A percentile compares a stretch with the other conserved stretches of the same genome.
Evolutionary conservation across 2,329 filamentous ascomycete species (phyloP).

Genomic region (Cladosporium sp.): DNA sequence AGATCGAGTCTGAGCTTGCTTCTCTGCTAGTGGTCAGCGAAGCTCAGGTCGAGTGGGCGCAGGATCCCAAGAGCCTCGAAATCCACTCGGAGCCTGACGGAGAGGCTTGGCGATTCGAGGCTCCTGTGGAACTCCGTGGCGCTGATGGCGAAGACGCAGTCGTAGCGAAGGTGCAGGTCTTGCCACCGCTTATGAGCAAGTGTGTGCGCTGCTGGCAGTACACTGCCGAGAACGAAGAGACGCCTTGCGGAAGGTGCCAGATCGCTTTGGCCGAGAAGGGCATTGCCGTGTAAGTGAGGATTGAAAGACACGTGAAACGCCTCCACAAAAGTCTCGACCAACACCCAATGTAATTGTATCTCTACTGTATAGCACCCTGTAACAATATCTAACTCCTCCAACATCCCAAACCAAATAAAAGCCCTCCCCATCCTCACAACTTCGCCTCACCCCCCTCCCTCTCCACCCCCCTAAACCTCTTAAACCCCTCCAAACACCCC

Average conservation of each 20-base stretch:
- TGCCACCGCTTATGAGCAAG: slow-evolving; percentile 60
- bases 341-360: neutral
- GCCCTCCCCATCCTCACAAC: neutral
- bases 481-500: slow-evolving; percentile 37
- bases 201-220: slow-evolving; percentile 91
- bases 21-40: slow-evolving; percentile 47
- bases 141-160: slow-evolving; percentile 25
- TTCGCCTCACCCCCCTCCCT: slow-evolving; percentile 22
- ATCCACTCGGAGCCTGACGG: slow-evolving; percentile 25
- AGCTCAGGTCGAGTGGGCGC: slow-evolving; percentile 25
- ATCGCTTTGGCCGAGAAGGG: slow-evolving; percentile 54
- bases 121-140: slow-evolving; percentile 41
- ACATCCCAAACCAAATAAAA: neutral
- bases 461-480: slow-evolving; percentile 37
- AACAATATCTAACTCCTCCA: neutral
- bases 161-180: slow-evolving; percentile 27
- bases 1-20: slow-evolving; percentile 37
- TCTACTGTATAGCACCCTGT: slow-evolving; percentile 8
- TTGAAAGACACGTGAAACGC: neutral
- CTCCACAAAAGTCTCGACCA: too few species aligned
- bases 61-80: neutral
- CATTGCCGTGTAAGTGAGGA: neutral
- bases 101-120: slow-evolving; percentile 44
- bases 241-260: slow-evolving; percentile 74
- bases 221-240: slow-evolving; percentile 60